These are phyloP conservation scores for Lactarius deliciosus DNA, from an alignment of 768 basidiomycete genomes.

Conservation along the genomic window DNA sequence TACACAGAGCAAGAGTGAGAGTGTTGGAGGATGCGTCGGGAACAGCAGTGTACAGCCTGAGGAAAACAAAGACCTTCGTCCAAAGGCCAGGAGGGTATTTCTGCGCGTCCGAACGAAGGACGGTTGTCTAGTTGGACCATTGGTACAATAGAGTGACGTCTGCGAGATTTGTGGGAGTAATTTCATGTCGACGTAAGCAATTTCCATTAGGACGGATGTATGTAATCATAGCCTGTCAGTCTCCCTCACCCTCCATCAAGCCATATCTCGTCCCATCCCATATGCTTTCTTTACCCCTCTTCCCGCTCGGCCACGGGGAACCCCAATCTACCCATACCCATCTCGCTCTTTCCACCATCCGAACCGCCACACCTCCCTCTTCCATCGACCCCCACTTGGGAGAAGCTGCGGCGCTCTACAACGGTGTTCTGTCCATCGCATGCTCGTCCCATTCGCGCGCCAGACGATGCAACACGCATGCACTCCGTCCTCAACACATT, in stretches of 20 bases:
- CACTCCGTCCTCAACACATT: neutral
- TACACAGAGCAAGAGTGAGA: too few species aligned
- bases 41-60: slow-evolving; percentile 60
- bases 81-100: slow-evolving; percentile 70
- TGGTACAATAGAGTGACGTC: too few species aligned
- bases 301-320: slow-evolving; percentile 53
- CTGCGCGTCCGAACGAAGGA: slow-evolving; percentile 43
- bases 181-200: too few species aligned
- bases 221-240: too few species aligned
- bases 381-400: neutral
- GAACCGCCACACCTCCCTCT: neutral
- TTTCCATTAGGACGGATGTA: too few species aligned
- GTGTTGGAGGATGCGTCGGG: neutral
- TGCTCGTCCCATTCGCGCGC: neutral
- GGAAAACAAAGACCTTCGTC: slow-evolving; percentile 95
- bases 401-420: neutral
- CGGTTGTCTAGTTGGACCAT: too few species aligned
- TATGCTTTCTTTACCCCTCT: slow-evolving; percentile 62
- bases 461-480: neutral
- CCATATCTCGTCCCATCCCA: slow-evolving; percentile 43
- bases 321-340: neutral
- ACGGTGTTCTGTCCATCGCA: neutral
- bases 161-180: too few species aligned
- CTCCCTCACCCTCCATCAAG: too few species aligned
- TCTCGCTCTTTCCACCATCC: neutral